Evolutionary conservation across 345 rosid genomes (phyloP).

Genomic region (Sisymbrium irio): DNA sequence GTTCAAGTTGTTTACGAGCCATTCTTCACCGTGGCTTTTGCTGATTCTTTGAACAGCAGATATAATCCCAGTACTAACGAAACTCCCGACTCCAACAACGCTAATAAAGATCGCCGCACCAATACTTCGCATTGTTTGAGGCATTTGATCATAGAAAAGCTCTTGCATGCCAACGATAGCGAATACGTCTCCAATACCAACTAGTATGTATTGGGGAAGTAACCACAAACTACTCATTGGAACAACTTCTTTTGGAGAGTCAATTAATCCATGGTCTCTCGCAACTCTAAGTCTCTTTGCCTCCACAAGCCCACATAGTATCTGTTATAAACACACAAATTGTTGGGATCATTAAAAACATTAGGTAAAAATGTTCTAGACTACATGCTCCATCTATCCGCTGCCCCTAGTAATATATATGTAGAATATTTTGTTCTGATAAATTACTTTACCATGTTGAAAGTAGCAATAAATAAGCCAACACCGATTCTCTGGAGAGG

Average conservation of each 20-base stretch:
- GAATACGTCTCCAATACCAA: constrained; percentile 63
- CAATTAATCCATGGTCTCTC: constrained; percentile 46
- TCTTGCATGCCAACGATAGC: constrained; percentile 79
- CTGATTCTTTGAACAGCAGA: constrained; percentile 50
- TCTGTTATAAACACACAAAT: constrained; percentile 19
- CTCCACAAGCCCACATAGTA: constrained; percentile 62
- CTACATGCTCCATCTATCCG: neutral
- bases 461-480: constrained; percentile 60
- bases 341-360: neutral
- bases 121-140: constrained; percentile 72
- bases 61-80: constrained; percentile 58
- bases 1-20: constrained; percentile 76
- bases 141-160: constrained; percentile 89
- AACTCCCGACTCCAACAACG: constrained; percentile 73
- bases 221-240: constrained; percentile 85
- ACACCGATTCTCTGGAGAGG: constrained; percentile 77
- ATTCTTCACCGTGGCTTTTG: constrained; percentile 40
- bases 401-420: neutral
- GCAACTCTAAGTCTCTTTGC: constrained; percentile 56
- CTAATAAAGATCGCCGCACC: constrained; percentile 79
- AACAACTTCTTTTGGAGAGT: constrained; percentile 49
- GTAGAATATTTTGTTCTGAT: neutral
- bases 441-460: constrained; percentile 46
- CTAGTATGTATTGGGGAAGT: constrained; percentile 73
- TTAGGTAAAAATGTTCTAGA: too few species aligned